Evolutionary conservation across 352 stramenopile genomes (phyloP), one percentile per base, ranked within the genome.

Genomic region (Pythium apleroticum): DNA sequence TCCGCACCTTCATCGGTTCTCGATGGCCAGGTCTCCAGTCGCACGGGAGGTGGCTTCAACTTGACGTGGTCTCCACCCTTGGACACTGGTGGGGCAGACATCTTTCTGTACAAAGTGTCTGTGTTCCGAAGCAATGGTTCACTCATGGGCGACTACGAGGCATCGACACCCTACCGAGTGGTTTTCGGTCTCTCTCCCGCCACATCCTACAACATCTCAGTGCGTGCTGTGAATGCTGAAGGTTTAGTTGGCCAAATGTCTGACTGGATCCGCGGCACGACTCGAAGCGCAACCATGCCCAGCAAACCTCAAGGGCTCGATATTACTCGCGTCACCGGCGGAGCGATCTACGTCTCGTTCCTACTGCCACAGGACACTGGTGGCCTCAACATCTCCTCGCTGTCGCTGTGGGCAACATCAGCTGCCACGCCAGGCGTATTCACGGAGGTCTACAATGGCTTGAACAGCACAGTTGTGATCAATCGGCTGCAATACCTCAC

Each of bases 61-160:
- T 35, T 89, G 20, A 73, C 69, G 1, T 89, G 80, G 80, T 60
- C 46, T 6, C 25, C 67, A 39, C 76, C 80, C 3, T 65, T 80
- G 22, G 78, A 89, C 57, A 65, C 12, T 19, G 80, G 80, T 17
- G 80, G 80, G 0, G 68, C 64, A 2, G n/a, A 27, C 24, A 71
- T 89, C 52, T 15, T 56, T 15, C 45, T 59, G 0, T 89, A 89
- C 46, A 65, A 59, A 10, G 60, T 81, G 1, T 52, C n/a, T 9
- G 19, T 68, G 8, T 27, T 63, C 4, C 33, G 28, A 27, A 46
- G 11, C 3, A 60, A 9, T 0, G 66, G 46, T 5, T 39, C 55
- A 3, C 10, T 41, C 3, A 17, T 68, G 0, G 41, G 33, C 11
- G 7, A 24, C 9, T 63, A 43, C 35, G 57, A 64, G 1, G 52